Conservation (phyloP, 2,329 filamentous ascomycete genomes). For the Pseudocercospora ulei region DNA sequence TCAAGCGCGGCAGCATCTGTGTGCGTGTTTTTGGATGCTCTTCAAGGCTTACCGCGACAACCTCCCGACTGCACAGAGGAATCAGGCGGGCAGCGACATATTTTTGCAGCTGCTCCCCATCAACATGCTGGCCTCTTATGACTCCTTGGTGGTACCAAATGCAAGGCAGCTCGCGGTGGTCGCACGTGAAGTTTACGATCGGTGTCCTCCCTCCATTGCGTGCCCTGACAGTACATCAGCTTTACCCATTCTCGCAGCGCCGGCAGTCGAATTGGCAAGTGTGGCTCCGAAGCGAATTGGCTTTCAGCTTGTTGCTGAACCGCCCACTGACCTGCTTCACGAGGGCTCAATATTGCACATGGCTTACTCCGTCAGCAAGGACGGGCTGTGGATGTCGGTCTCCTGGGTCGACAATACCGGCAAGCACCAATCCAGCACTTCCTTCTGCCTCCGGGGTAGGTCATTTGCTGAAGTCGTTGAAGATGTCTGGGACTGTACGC, state of each 20-base stretch:
- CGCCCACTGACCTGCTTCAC: constrained; percentile 62
- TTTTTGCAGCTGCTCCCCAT: constrained; percentile 67
- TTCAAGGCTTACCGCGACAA: constrained; percentile 56
- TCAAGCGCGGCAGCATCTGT: constrained; percentile 50
- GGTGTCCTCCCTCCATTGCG: constrained; percentile 46
- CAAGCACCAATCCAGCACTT: constrained; percentile 59
- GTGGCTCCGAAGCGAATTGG: constrained; percentile 60
- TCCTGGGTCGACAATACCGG: constrained; percentile 75
- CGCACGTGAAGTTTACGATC: constrained; percentile 68
- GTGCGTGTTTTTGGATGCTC: constrained; percentile 62
- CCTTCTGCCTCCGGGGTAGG: constrained; percentile 58
- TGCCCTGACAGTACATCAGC: constrained; percentile 23
- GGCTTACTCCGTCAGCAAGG: constrained; percentile 64
- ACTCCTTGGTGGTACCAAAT: constrained; percentile 53
- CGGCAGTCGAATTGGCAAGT: constrained; percentile 63
- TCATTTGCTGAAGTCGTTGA: constrained; percentile 56
- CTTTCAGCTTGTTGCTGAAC: constrained; percentile 59
- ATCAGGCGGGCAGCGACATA: constrained; percentile 46
- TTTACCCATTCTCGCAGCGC: constrained; percentile 50
- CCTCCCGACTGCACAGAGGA: constrained; percentile 55
- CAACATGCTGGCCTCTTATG: constrained; percentile 55
- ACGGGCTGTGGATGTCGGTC: constrained; percentile 67
- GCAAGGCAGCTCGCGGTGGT: constrained; percentile 46
- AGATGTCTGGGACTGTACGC: constrained; percentile 69
- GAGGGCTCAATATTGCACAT: constrained; percentile 75